Evolutionary conservation across 2,329 filamentous ascomycete species (phyloP).

Genomic region (Oidium heveae): DNA sequence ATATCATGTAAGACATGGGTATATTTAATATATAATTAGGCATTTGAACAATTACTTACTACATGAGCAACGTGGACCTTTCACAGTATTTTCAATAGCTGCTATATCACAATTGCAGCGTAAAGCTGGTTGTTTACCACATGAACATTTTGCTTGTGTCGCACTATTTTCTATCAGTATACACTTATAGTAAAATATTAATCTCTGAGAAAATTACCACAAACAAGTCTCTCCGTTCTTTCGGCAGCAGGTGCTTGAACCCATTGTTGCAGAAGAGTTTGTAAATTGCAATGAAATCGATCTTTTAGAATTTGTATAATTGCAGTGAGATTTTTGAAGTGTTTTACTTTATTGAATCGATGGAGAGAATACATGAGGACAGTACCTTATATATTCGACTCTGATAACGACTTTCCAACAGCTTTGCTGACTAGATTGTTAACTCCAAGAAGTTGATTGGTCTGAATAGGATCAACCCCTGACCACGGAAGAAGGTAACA

Average conservation of each 20-base stretch:
- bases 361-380: too few species aligned
- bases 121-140: conserved; percentile 66
- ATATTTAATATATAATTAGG: not conserved
- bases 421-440: too few species aligned
- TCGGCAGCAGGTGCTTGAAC: conserved; percentile 12
- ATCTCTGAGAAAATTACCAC: conserved; percentile 9
- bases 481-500: too few species aligned
- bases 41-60: conserved; percentile 19
- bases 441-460: too few species aligned
- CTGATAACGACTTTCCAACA: too few species aligned
- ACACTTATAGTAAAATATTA: not conserved
- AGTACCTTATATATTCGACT: too few species aligned
- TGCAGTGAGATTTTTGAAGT: too few species aligned
- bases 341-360: too few species aligned
- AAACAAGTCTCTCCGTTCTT: conserved; percentile 12
- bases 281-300: too few species aligned
- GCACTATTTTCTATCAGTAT: conserved; percentile 17
- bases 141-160: conserved; percentile 53
- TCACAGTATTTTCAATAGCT: conserved; percentile 43
- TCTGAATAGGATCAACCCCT: too few species aligned
- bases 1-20: not conserved
- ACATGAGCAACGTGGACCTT: conserved; percentile 60
- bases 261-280: too few species aligned
- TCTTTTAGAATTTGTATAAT: too few species aligned
- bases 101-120: conserved; percentile 70